Conservation (phyloP, 192 early-diverging fungal genomes). For the Phycomyces nitens region DNA sequence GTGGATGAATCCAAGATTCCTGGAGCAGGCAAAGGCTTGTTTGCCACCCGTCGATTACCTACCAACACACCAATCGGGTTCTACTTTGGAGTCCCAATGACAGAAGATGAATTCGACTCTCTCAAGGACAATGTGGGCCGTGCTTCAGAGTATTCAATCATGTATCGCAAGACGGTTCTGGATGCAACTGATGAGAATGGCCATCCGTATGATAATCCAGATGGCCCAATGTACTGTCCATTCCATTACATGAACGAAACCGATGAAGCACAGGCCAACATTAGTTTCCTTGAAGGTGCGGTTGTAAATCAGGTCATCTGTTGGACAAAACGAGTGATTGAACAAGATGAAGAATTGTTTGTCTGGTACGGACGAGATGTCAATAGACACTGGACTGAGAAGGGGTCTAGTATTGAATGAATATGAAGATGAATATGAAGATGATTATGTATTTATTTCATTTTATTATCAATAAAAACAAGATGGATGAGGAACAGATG, state of each 20-base stretch:
- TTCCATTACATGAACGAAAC: conserved; percentile 94
- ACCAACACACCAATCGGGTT: conserved; percentile 77
- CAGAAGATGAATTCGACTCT: conserved; percentile 90
- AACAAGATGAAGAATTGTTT: conserved; percentile 78
- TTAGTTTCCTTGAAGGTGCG: conserved; percentile 75
- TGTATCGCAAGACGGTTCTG: conserved; percentile 86
- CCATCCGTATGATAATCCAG: conserved; percentile 65
- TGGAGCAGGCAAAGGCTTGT: conserved; percentile 71
- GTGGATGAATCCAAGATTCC: conserved; percentile 59
- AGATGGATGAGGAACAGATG: no score
- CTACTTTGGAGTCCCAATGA: conserved; percentile 96
- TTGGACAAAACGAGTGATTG: conserved; percentile 65
- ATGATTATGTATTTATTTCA: no score
- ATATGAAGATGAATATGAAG: no score
- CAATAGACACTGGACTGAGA: conserved; percentile 63
- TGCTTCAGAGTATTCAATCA: conserved; percentile 84
- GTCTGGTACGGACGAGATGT: conserved; percentile 85
- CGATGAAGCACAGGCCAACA: conserved; percentile 52
- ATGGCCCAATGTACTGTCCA: conserved; percentile 66
- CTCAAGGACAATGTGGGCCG: conserved; percentile 76
- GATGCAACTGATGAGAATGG: conserved; percentile 87
- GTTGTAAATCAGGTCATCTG: conserved; percentile 88
- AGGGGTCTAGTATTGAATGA: no score
- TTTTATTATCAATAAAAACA: no score
- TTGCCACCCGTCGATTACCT: conserved; percentile 70